Evolutionary conservation across 2,329 filamentous ascomycete genomes (phyloP), one percentile per base, ranked within the genome.

Genomic region (Apiospora sp.): DNA sequence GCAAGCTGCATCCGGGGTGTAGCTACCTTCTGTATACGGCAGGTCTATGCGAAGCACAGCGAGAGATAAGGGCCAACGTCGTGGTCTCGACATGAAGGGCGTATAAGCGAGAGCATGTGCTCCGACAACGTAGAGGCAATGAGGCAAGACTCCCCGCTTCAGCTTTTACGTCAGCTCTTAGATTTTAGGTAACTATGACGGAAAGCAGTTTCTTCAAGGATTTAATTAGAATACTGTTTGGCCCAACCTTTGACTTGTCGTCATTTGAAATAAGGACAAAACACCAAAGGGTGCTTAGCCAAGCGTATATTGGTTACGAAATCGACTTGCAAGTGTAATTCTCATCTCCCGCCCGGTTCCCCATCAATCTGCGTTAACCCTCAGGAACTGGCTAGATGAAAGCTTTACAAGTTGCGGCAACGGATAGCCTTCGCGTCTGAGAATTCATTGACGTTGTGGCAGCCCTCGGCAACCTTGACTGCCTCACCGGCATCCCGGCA

Each of bases 21-120:
- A 22, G 58, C 58, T 41, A 64, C 34, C 34, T 64, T 64, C 58
- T 64, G 58, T n/a, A 64, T 41, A n/a, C 1, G 58, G 58, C 22
- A 64, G 19, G 58, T 64, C 58, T 12, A 64, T 64, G 58, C 58
- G 58, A 41, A 4, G 4, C n/a, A 34, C 30, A 64, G 30, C 19
- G n/a, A 30, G 16, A 58, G 51, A 34, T 58, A 58, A 58, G 27
- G 51, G 49, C 49, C 6, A 34, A 5, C 16, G 7, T n/a, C 27
- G 19, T 37, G 16, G 13, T 61, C 10, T 37, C 16, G 27, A 34
- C 54, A 37, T 34, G 16, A 61, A 61, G 30, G 30, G 54, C 30
- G 19, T 61, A 61, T 0, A n/a, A 34, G 16, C 4, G 8, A 30
- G 37, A 34, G 4, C 58, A 41, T 64, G 34, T 14, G 8, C 10